Conservation (phyloP, 148 eudicot genomes). For the Nyssa sinensis region DNA sequence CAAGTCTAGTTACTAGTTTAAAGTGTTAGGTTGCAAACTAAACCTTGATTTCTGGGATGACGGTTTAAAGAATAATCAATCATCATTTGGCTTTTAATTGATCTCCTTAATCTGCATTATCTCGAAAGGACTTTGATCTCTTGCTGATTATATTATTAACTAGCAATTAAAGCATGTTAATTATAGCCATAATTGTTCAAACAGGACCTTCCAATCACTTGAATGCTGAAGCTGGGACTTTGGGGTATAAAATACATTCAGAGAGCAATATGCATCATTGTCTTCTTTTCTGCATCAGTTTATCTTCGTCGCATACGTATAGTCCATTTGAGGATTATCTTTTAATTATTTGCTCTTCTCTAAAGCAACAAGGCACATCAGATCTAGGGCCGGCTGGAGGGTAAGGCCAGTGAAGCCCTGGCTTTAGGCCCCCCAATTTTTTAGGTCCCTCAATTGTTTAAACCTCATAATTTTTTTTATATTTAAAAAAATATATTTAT, state of each 20-base stretch:
- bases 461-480: too few relatives aligned
- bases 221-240: too few relatives aligned
- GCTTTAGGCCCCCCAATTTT: too few relatives aligned
- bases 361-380: background rate
- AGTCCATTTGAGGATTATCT: background rate
- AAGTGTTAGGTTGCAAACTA: conserved; percentile 6
- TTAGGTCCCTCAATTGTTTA: too few relatives aligned
- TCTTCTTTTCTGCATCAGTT: background rate
- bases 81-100: conserved; percentile 21
- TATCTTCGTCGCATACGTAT: background rate
- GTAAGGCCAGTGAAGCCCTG: too few relatives aligned
- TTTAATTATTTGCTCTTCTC: conserved; percentile 1
- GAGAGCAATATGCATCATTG: background rate
- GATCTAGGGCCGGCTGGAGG: too few relatives aligned
- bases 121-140: background rate
- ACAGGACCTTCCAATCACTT: background rate
- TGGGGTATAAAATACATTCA: background rate
- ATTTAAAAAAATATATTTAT: too few relatives aligned
- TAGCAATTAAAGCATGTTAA: background rate
- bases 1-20: background rate
- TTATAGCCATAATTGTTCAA: background rate
- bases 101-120: conserved; percentile 9
- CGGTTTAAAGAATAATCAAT: conserved; percentile 19
- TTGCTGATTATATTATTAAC: background rate
- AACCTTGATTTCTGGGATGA: conserved; percentile 29